A percentile compares a stretch with the other conserved stretches of the same genome.
These are phyloP conservation scores for Tephrocybe sp. DNA, from an alignment of 768 basidiomycete genomes.

Conservation along the genomic window DNA sequence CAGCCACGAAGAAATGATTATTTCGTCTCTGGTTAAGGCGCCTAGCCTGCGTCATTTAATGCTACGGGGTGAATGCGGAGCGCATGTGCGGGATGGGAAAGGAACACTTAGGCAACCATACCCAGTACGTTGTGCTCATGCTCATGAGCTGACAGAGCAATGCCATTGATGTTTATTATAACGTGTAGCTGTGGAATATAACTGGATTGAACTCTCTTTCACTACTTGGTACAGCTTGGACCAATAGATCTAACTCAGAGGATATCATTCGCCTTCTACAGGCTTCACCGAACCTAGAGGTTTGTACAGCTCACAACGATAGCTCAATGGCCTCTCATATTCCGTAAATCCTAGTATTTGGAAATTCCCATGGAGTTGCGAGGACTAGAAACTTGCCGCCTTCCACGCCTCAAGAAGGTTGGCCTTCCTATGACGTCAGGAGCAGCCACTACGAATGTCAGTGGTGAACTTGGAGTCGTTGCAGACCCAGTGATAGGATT, in stretches of 20 bases:
- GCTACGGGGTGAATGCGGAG: slow-evolving; percentile 38
- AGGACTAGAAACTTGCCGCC: slow-evolving; percentile 32
- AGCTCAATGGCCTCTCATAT: background rate
- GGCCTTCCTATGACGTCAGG: slow-evolving; percentile 43
- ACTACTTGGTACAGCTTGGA: slow-evolving; percentile 30
- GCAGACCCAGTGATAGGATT: slow-evolving; percentile 38
- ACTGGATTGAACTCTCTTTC: slow-evolving; percentile 26
- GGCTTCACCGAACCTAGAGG: slow-evolving; percentile 28
- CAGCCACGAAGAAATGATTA: slow-evolving; percentile 38
- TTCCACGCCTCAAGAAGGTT: slow-evolving; percentile 42
- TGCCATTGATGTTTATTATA: background rate
- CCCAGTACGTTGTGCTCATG: slow-evolving; percentile 24
- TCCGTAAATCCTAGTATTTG: no score
- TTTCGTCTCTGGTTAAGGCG: slow-evolving; percentile 29
- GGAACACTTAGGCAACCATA: slow-evolving; percentile 34
- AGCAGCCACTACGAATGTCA: background rate
- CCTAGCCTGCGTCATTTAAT: slow-evolving; percentile 33
- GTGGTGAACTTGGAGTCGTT: slow-evolving; percentile 17
- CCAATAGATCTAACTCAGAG: slow-evolving; percentile 20
- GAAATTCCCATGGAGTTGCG: slow-evolving; percentile 47
- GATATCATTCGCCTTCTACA: slow-evolving; percentile 28
- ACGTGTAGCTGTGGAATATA: slow-evolving; percentile 28
- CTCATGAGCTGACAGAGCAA: background rate
- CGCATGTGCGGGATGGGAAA: slow-evolving; percentile 30
- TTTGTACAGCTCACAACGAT: slow-evolving; percentile 9